These are phyloP conservation scores for Yamadazyma oceani DNA, from an alignment of 1,139 yeast genomes.

Conservation along the genomic window DNA sequence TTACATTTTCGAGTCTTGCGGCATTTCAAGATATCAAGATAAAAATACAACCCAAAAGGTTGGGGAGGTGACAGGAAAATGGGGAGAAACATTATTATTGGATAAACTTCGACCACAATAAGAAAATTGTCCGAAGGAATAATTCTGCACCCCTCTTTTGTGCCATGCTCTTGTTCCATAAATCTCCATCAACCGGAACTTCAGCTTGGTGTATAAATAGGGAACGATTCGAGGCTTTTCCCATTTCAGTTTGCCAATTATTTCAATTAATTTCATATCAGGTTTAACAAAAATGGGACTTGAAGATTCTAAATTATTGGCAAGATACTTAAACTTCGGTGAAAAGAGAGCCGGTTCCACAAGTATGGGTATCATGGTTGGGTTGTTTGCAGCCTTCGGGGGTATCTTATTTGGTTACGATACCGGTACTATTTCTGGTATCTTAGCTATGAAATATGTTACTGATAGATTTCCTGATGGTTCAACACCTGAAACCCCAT, in stretches of 20 bases:
- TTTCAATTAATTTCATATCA: not conserved
- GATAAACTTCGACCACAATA: too few relatives aligned
- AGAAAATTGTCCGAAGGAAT: too few relatives aligned
- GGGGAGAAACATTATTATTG: not conserved
- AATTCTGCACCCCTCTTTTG: too few relatives aligned
- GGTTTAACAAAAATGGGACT: constrained; percentile 30
- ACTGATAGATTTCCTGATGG: constrained; percentile 43
- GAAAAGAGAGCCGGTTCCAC: constrained; percentile 52
- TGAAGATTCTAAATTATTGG: constrained; percentile 33
- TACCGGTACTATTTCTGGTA: constrained; percentile 79
- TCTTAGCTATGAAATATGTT: constrained; percentile 70
- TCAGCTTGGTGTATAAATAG: too few relatives aligned
- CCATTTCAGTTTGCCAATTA: not conserved
- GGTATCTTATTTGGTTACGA: constrained; percentile 75
- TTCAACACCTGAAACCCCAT: constrained; percentile 4
- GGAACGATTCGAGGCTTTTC: too few relatives aligned
- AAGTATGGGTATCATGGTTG: constrained; percentile 45
- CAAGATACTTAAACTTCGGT: constrained; percentile 35
- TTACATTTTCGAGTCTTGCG: too few relatives aligned
- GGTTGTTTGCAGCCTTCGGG: constrained; percentile 60
- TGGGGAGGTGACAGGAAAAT: too few relatives aligned
- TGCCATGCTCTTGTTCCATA: too few relatives aligned
- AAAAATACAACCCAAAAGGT: too few relatives aligned
- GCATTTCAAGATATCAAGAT: too few relatives aligned
- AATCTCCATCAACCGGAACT: too few relatives aligned